phyloP scores from a whole-genome alignment of 139 green algal genomes.

The Tetraselmis striata region DNA sequence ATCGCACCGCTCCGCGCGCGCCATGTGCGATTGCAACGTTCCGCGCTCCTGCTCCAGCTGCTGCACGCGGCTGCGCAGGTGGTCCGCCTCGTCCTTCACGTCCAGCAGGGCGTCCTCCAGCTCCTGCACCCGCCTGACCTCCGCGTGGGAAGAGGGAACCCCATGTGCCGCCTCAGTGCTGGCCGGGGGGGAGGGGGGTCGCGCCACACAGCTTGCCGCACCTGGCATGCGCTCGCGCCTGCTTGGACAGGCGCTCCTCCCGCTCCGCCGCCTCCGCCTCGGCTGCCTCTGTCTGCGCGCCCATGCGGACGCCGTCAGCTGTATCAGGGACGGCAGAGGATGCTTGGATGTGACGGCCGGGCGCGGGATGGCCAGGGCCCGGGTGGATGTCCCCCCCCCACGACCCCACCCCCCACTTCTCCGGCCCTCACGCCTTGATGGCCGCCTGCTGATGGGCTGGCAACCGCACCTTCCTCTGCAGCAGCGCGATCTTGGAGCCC shows the following conservation, averaged over 20 bases:
- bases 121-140: neutral
- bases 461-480: neutral
- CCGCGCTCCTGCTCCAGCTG: neutral
- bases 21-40: neutral
- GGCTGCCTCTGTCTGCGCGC: neutral
- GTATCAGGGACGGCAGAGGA: too few species aligned
- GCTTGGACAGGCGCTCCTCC: neutral
- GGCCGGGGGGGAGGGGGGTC: too few species aligned
- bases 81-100: neutral
- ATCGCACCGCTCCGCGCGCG: neutral
- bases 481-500: neutral
- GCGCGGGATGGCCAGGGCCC: too few species aligned
- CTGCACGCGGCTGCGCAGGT: neutral
- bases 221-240: neutral
- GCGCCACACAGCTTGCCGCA: neutral
- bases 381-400: too few species aligned
- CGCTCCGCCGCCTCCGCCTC: neutral
- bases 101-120: neutral
- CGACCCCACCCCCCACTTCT: neutral
- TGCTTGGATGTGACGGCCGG: too few species aligned
- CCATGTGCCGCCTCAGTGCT: too few species aligned
- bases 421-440: too few species aligned
- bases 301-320: too few species aligned
- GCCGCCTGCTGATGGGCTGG: too few species aligned
- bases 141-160: too few species aligned